These are phyloP conservation scores for Millerozyma acaciae DNA, from an alignment of 805 yeast genomes.

Conservation along the genomic window DNA sequence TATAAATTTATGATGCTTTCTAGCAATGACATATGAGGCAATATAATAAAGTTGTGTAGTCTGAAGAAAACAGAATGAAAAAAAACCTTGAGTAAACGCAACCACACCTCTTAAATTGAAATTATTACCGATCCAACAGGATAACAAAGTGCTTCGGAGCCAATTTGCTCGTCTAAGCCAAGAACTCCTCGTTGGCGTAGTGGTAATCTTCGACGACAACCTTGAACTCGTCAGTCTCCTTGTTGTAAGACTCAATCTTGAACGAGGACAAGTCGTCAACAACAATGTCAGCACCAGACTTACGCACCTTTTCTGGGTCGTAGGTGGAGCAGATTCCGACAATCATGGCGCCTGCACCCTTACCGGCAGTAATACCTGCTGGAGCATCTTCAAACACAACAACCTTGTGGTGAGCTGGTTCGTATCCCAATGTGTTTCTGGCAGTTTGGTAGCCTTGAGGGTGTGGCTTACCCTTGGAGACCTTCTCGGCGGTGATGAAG, in stretches of 20 bases:
- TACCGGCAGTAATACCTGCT: slow-evolving; percentile 82
- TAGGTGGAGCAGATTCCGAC: slow-evolving; percentile 83
- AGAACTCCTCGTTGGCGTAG: slow-evolving; percentile 40
- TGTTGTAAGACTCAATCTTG: slow-evolving; percentile 51
- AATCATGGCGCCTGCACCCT: slow-evolving; percentile 76
- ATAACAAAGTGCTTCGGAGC: too few relatives aligned
- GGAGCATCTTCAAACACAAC: slow-evolving; percentile 89
- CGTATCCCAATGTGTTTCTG: slow-evolving; percentile 43
- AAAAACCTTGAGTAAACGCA: too few relatives aligned
- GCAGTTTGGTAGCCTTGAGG: slow-evolving; percentile 78
- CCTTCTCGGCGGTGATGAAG: slow-evolving; percentile 81
- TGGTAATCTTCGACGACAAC: slow-evolving; percentile 39
- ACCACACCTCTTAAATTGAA: too few relatives aligned
- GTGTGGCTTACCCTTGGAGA: slow-evolving; percentile 76
- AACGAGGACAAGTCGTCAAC: slow-evolving; percentile 68
- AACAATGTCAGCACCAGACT: slow-evolving; percentile 78
- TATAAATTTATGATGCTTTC: too few relatives aligned
- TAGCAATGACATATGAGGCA: too few relatives aligned
- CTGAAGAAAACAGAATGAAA: too few relatives aligned
- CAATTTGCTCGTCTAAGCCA: too few relatives aligned
- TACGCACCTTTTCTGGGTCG: slow-evolving; percentile 62
- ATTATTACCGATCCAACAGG: too few relatives aligned
- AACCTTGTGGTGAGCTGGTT: slow-evolving; percentile 31
- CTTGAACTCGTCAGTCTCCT: slow-evolving; percentile 41
- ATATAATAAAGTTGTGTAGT: too few relatives aligned